Percentiles rank a stretch among this genome's conserved stretches.
Conservation (phyloP, 1,284 basidiomycete genomes). For the Cryptococcus jaspeensis region DNA sequence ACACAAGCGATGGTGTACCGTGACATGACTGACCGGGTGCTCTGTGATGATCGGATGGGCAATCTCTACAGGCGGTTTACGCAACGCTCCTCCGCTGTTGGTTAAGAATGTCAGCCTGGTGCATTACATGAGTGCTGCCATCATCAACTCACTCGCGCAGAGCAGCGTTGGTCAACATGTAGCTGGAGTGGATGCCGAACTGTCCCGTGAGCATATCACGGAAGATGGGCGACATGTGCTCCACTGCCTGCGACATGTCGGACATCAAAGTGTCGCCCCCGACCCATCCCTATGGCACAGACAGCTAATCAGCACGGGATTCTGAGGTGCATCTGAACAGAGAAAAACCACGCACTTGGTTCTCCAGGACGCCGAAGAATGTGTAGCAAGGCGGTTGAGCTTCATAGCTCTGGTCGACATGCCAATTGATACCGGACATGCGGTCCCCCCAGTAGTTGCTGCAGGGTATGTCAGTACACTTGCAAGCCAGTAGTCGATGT, state of each 20-base stretch:
- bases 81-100: slow-evolving; percentile 1
- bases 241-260: slow-evolving; percentile 6
- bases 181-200: slow-evolving; percentile 5
- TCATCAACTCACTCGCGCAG: not conserved
- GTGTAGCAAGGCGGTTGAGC: slow-evolving; percentile 12
- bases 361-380: slow-evolving; percentile 14
- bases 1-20: not conserved
- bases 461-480: not conserved
- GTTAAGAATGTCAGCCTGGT: not conserved
- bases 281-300: slow-evolving; percentile 9
- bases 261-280: slow-evolving; percentile 15
- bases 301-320: not conserved
- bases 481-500: too few relatives aligned
- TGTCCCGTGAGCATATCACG: slow-evolving; percentile 6
- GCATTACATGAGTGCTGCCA: not conserved
- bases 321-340: not conserved
- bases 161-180: slow-evolving; percentile 1
- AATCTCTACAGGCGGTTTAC: slow-evolving; percentile 4
- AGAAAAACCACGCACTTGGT: slow-evolving; percentile 1
- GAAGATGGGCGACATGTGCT: slow-evolving; percentile 6
- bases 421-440: slow-evolving; percentile 8
- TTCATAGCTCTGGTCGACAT: slow-evolving; percentile 14
- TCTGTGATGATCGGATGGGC: slow-evolving; percentile 11
- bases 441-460: slow-evolving; percentile 14
- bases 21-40: slow-evolving; percentile 7